These are phyloP conservation scores for Stentor coeruleus DNA, from an alignment of 73 alveolate species.

Conservation along the genomic window DNA sequence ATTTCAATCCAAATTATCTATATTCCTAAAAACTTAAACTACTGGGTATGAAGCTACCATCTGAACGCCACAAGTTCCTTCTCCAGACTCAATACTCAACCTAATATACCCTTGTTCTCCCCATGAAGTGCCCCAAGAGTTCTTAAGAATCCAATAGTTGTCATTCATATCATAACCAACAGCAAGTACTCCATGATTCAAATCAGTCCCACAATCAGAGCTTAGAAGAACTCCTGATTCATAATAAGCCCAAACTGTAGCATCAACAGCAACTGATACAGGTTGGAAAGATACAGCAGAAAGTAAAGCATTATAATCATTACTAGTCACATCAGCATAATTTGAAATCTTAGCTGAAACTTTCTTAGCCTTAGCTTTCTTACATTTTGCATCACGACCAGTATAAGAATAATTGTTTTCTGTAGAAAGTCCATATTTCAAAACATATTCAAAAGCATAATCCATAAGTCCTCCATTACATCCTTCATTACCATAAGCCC, in stretches of 20 bases:
- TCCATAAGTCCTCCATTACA: background rate
- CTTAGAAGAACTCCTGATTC: slow-evolving; percentile 23
- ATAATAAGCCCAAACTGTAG: slow-evolving; percentile 25
- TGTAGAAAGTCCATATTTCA: slow-evolving; percentile 23
- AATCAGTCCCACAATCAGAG: slow-evolving; percentile 29
- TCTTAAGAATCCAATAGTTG: slow-evolving; percentile 37
- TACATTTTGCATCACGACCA: background rate
- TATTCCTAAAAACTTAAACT: too few relatives aligned
- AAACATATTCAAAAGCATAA: background rate
- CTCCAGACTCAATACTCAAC: slow-evolving; percentile 44
- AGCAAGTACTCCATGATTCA: slow-evolving; percentile 44
- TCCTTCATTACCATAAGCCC: too few relatives aligned
- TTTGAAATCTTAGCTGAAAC: background rate
- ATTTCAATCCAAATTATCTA: too few relatives aligned
- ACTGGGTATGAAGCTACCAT: slow-evolving; percentile 56
- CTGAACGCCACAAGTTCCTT: slow-evolving; percentile 66
- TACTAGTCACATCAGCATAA: background rate
- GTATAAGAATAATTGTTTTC: background rate
- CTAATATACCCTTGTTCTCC: slow-evolving; percentile 55
- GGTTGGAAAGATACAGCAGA: background rate
- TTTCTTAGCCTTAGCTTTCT: background rate
- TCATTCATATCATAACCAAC: slow-evolving; percentile 26
- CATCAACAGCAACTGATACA: slow-evolving; percentile 55
- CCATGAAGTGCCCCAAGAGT: slow-evolving; percentile 60
- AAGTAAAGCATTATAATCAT: background rate